Conservation (phyloP, 2,329 filamentous ascomycete genomes). For the Madurella fahalii region DNA sequence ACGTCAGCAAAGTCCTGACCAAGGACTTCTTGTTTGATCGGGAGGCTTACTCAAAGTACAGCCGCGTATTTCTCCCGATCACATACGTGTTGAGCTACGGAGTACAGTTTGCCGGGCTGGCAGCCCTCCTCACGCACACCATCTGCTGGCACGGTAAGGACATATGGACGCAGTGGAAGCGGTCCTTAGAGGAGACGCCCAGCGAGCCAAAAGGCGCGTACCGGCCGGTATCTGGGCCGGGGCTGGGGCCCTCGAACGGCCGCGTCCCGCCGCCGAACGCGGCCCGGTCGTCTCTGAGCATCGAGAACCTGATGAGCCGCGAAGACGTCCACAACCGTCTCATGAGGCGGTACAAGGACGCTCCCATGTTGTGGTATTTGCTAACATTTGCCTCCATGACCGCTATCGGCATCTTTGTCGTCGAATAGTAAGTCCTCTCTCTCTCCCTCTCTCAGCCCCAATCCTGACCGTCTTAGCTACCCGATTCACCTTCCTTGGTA, state of each 20-base stretch:
- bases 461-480: slow-evolving; percentile 48
- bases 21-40: slow-evolving; percentile 73
- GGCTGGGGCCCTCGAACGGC: slow-evolving; percentile 11
- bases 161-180: slow-evolving; percentile 72
- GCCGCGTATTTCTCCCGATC: slow-evolving; percentile 77
- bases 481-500: slow-evolving; percentile 84
- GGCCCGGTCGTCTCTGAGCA: slow-evolving; percentile 24
- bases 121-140: slow-evolving; percentile 76
- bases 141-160: slow-evolving; percentile 80
- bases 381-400: slow-evolving; percentile 71
- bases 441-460: not conserved
- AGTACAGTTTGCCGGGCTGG: slow-evolving; percentile 78
- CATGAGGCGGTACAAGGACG: slow-evolving; percentile 79
- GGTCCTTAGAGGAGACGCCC: slow-evolving; percentile 61
- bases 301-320: slow-evolving; percentile 57
- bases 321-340: slow-evolving; percentile 82
- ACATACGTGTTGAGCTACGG: slow-evolving; percentile 86
- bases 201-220: slow-evolving; percentile 50
- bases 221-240: slow-evolving; percentile 37
- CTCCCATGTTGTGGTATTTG: slow-evolving; percentile 77
- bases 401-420: slow-evolving; percentile 74
- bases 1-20: slow-evolving; percentile 77
- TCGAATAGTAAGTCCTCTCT: slow-evolving; percentile 64
- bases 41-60: slow-evolving; percentile 74
- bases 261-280: slow-evolving; percentile 19